A percentile compares a stretch with the other conserved stretches of the same genome.
These are phyloP conservation scores for Hypoxylon perforatum DNA, from an alignment of 495 filamentous ascomycete species.

Conservation along the genomic window DNA sequence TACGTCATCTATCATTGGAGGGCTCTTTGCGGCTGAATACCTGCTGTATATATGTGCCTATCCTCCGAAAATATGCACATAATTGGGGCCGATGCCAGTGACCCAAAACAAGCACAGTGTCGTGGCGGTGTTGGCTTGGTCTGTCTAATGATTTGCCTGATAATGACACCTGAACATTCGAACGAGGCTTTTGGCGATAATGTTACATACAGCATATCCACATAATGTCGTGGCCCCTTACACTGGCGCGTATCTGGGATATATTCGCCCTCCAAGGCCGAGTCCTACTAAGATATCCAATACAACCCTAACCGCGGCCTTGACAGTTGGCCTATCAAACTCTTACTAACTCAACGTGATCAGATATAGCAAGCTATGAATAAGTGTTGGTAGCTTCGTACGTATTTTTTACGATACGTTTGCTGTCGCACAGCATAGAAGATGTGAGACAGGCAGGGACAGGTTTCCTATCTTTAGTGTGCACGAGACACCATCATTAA, in stretches of 20 bases:
- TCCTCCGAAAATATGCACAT: slow-evolving; percentile 1
- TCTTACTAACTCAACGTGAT: not conserved
- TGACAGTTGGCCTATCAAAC: not conserved
- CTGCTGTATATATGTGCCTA: slow-evolving; percentile 21
- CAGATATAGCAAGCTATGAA: not conserved
- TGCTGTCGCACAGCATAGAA: not conserved
- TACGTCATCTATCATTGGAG: slow-evolving; percentile 24
- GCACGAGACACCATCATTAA: not conserved
- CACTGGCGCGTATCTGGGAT: not conserved
- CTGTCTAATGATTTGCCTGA: not conserved
- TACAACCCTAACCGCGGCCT: not conserved
- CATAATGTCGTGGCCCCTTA: not conserved
- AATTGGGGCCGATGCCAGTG: slow-evolving; percentile 1
- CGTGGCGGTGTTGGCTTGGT: slow-evolving; percentile 14
- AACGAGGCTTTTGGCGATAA: no score
- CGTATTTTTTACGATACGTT: not conserved
- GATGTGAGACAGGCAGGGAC: not conserved
- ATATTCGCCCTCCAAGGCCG: not conserved
- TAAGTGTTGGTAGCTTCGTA: not conserved
- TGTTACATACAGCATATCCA: not conserved
- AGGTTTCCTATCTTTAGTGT: not conserved
- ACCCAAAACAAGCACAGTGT: not conserved
- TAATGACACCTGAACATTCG: not conserved
- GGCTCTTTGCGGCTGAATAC: slow-evolving; percentile 27
- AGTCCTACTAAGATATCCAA: not conserved